These are phyloP conservation scores for Quercus wislizeni DNA, from an alignment of 306 rosid species.

Conservation along the genomic window DNA sequence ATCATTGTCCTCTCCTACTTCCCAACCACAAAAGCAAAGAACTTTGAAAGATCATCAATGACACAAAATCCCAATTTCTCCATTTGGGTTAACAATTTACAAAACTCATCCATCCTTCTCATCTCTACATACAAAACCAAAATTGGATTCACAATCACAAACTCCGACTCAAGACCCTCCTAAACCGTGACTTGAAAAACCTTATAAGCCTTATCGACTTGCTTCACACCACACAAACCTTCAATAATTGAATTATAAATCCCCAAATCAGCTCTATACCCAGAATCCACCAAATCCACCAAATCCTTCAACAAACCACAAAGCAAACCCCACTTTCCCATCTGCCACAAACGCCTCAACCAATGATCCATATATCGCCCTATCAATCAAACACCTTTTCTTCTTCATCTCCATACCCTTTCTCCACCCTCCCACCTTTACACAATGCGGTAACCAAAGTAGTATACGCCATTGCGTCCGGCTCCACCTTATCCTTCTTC, in stretches of 20 bases:
- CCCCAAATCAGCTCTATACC: slow-evolving; percentile 73
- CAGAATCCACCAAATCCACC: slow-evolving; percentile 59
- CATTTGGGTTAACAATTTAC: slow-evolving; percentile 56
- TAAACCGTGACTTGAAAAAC: slow-evolving; percentile 53
- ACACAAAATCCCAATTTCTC: too few species aligned
- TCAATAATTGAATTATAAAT: slow-evolving; percentile 69
- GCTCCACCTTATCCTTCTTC: slow-evolving; percentile 55
- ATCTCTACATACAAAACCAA: slow-evolving; percentile 49
- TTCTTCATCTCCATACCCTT: slow-evolving; percentile 77
- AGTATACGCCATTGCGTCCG: slow-evolving; percentile 73
- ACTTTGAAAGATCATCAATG: too few species aligned
- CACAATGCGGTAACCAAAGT: slow-evolving; percentile 60
- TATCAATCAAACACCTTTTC: slow-evolving; percentile 66
- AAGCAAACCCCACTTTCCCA: slow-evolving; percentile 54
- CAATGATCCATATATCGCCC: slow-evolving; percentile 62
- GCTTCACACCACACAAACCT: slow-evolving; percentile 65
- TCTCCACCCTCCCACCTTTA: slow-evolving; percentile 55
- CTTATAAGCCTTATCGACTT: slow-evolving; percentile 64
- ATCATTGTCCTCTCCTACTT: too few species aligned
- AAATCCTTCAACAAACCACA: slow-evolving; percentile 76
- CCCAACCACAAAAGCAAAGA: too few species aligned
- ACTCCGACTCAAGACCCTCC: slow-evolving; percentile 63
- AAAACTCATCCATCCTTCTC: slow-evolving; percentile 48
- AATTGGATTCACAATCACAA: slow-evolving; percentile 50
- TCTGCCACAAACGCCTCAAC: slow-evolving; percentile 62